Percentiles rank a stretch among this genome's conserved stretches.
These are phyloP conservation scores for Cercospora nicotianae DNA, from an alignment of 2,329 filamentous ascomycete species.

Conservation along the genomic window DNA sequence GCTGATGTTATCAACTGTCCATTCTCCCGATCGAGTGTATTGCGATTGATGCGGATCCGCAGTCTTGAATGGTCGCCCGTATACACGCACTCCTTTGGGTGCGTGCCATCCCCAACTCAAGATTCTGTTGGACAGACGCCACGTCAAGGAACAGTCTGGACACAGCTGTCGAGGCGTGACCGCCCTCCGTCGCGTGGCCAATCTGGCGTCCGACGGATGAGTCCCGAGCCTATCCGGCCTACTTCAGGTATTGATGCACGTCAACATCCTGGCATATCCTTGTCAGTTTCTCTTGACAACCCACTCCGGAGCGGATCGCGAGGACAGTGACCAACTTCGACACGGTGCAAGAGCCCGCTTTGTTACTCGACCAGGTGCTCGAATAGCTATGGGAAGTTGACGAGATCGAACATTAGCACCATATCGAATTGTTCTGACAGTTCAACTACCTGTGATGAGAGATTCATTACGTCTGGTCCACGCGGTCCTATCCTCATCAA, in stretches of 20 bases:
- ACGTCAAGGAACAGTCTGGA: neutral
- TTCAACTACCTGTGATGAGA: neutral
- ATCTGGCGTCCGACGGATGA: neutral
- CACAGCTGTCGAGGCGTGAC: neutral
- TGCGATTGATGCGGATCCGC: neutral
- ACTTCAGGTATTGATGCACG: constrained; percentile 7
- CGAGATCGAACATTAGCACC: neutral
- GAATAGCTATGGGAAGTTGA: neutral
- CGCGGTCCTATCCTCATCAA: neutral
- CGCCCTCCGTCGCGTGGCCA: constrained; percentile 1
- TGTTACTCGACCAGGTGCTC: neutral
- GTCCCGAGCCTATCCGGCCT: constrained; percentile 9
- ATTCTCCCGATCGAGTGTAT: neutral
- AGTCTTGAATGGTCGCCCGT: neutral
- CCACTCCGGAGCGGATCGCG: neutral
- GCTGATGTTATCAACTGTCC: neutral
- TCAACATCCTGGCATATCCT: constrained; percentile 8
- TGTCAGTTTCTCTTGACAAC: neutral
- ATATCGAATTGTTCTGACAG: neutral
- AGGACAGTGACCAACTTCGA: constrained; percentile 3
- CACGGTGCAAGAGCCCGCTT: neutral
- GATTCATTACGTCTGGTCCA: neutral
- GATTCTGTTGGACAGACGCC: neutral
- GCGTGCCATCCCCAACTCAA: neutral
- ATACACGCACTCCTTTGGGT: neutral